Percentiles rank a stretch among this genome's conserved stretches.
Conservation (phyloP, 768 basidiomycete genomes). For the Russula sp. region DNA sequence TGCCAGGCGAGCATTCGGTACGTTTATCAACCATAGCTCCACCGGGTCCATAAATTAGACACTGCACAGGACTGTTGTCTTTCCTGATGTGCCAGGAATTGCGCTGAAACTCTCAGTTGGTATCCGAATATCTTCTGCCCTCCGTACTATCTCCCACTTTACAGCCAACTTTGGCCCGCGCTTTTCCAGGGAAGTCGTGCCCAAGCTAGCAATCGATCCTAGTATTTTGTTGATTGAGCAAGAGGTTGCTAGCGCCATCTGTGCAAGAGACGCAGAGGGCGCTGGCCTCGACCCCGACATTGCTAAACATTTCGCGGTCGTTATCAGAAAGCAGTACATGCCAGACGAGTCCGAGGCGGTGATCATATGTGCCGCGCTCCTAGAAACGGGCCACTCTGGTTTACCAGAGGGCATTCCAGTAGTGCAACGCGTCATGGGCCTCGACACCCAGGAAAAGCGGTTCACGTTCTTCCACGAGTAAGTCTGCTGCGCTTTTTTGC, state of each 20-base stretch:
- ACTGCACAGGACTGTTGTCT: slow-evolving; percentile 35
- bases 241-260: slow-evolving; percentile 46
- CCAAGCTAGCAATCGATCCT: slow-evolving; percentile 39
- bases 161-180: slow-evolving; percentile 51
- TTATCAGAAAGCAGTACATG: slow-evolving; percentile 40
- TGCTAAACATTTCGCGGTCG: slow-evolving; percentile 46
- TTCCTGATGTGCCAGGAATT: slow-evolving; percentile 39
- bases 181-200: slow-evolving; percentile 44
- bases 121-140: slow-evolving; percentile 49
- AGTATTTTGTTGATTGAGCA: slow-evolving; percentile 37
- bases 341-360: slow-evolving; percentile 36
- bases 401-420: slow-evolving; percentile 37
- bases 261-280: slow-evolving; percentile 23
- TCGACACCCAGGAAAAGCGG: slow-evolving; percentile 42
- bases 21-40: slow-evolving; percentile 5
- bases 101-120: slow-evolving; percentile 48
- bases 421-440: slow-evolving; percentile 38
- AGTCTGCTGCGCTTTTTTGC: slow-evolving; percentile 5
- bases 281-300: slow-evolving; percentile 35
- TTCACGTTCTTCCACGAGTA: slow-evolving; percentile 42
- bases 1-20: slow-evolving; percentile 52
- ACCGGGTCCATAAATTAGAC: background rate
- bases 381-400: slow-evolving; percentile 45
- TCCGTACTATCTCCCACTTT: slow-evolving; percentile 53
- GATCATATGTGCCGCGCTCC: slow-evolving; percentile 44